phyloP scores from a whole-genome alignment of 2,329 filamentous ascomycete species.

The Pseudogymnoascus sp. region DNA sequence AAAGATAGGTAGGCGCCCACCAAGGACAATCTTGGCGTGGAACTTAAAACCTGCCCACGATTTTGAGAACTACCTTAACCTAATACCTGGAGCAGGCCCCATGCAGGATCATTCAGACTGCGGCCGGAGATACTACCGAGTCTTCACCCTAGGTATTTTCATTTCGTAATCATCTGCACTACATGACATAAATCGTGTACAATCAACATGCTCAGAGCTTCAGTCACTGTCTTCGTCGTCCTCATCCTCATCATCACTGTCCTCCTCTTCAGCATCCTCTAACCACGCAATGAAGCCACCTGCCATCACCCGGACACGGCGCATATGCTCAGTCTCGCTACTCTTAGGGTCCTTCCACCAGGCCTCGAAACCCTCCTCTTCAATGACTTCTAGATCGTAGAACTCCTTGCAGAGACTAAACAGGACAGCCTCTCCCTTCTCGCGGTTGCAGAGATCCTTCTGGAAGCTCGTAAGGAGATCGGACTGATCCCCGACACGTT shows the following conservation, averaged over 20 bases:
- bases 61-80: neutral
- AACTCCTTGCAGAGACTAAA: constrained; percentile 75
- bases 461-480: constrained; percentile 80
- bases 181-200: constrained; percentile 4
- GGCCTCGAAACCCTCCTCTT: constrained; percentile 77
- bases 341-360: constrained; percentile 81
- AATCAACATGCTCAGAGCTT: constrained; percentile 2
- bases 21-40: neutral
- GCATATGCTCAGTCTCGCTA: constrained; percentile 59
- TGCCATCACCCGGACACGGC: constrained; percentile 62
- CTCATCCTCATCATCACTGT: constrained; percentile 57
- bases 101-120: neutral
- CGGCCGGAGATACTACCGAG: neutral
- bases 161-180: neutral
- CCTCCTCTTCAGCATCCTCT: constrained; percentile 65
- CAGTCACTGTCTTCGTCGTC: constrained; percentile 45
- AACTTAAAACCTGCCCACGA: neutral
- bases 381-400: constrained; percentile 74
- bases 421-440: constrained; percentile 59
- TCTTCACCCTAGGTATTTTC: neutral
- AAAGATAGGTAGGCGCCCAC: neutral
- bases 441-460: constrained; percentile 60
- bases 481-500: constrained; percentile 64
- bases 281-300: constrained; percentile 76
- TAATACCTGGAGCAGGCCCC: neutral